Evolutionary conservation across 2,329 filamentous ascomycete genomes (phyloP).

Genomic region (Aspergillus bombycis): DNA sequence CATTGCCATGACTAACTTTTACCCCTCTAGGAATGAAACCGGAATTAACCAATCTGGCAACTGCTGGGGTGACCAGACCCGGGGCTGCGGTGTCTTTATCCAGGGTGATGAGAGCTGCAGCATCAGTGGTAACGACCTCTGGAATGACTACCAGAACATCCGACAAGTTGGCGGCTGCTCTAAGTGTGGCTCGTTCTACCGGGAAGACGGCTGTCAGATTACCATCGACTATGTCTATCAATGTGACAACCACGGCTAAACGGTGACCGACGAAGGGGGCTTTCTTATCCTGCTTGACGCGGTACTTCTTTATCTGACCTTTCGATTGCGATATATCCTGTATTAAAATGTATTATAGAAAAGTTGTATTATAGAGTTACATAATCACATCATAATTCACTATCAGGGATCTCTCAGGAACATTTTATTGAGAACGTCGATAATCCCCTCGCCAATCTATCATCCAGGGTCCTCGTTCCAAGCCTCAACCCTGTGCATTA

Average conservation of each 20-base stretch:
- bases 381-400: too few species aligned
- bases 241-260: constrained; percentile 17
- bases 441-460: too few species aligned
- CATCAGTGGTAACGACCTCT: constrained; percentile 19
- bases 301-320: not conserved
- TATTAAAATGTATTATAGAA: too few species aligned
- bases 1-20: constrained; percentile 3
- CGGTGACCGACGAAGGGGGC: not conserved
- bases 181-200: constrained; percentile 19
- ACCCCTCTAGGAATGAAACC: constrained; percentile 5
- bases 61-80: constrained; percentile 19
- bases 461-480: too few species aligned
- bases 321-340: not conserved
- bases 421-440: too few species aligned
- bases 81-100: constrained; percentile 18
- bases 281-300: not conserved
- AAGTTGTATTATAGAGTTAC: too few species aligned
- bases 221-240: constrained; percentile 21
- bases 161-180: constrained; percentile 17
- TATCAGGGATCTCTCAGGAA: too few species aligned
- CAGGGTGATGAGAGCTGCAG: constrained; percentile 16
- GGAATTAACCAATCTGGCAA: constrained; percentile 13
- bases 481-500: too few species aligned
- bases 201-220: constrained; percentile 19
- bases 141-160: constrained; percentile 22